phyloP scores from a whole-genome alignment of 2,329 filamentous ascomycete genomes.

The Verticillium tricorpus region DNA sequence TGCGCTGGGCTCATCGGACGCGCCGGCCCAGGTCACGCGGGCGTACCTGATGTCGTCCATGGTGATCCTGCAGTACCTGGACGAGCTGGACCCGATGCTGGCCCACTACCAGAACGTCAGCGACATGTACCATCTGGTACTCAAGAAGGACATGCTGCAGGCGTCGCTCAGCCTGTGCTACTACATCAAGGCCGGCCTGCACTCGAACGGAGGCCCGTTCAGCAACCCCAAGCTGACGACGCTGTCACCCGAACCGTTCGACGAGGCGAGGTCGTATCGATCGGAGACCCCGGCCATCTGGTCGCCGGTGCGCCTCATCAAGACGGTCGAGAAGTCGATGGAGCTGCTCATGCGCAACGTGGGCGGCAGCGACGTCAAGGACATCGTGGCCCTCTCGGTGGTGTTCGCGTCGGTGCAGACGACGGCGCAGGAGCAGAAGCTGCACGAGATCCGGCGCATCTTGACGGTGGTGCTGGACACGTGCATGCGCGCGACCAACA shows the following conservation, averaged over 20 bases:
- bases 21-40: conserved; percentile 45
- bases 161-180: conserved; percentile 52
- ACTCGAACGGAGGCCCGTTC: conserved; percentile 7
- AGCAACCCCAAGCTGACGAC: conserved; percentile 16
- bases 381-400: conserved; percentile 43
- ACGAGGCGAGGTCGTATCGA: conserved; percentile 27
- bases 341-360: conserved; percentile 41
- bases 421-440: conserved; percentile 32
- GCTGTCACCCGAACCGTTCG: conserved; percentile 27
- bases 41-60: conserved; percentile 51
- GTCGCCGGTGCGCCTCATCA: conserved; percentile 35
- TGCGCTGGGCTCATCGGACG: conserved; percentile 45
- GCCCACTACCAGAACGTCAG: conserved; percentile 42
- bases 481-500: conserved; percentile 38
- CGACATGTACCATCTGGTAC: conserved; percentile 48
- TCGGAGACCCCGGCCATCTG: conserved; percentile 34
- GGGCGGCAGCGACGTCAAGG: conserved; percentile 45
- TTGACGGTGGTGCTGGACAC: conserved; percentile 38
- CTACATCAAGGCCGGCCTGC: conserved; percentile 38
- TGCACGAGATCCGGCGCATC: conserved; percentile 35
- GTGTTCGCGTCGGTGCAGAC: conserved; percentile 41
- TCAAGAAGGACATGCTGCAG: conserved; percentile 51
- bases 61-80: conserved; percentile 50
- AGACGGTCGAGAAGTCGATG: conserved; percentile 42
- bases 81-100: conserved; percentile 45